Percentiles rank a stretch among this genome's conserved stretches.
These are phyloP conservation scores for Avicennia marina DNA, from an alignment of 257 asterid species.

Conservation along the genomic window DNA sequence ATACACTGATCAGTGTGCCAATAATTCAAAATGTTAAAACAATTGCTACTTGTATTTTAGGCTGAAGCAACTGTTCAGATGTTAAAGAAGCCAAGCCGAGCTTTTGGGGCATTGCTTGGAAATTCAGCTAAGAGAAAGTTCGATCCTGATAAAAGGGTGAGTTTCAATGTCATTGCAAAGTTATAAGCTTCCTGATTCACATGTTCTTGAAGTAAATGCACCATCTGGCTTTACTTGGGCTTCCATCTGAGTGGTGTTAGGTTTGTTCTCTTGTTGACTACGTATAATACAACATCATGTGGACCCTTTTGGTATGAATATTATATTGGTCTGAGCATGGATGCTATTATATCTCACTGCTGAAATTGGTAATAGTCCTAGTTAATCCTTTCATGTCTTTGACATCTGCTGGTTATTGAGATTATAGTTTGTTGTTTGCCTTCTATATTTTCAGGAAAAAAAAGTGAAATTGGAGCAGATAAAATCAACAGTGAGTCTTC, in stretches of 20 bases:
- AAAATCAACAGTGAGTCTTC: conserved; percentile 66
- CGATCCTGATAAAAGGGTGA: conserved; percentile 55
- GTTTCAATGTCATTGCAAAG: conserved; percentile 13
- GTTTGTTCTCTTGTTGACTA: no score
- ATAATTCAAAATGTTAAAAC: neutral
- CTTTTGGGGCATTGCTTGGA: conserved; percentile 83
- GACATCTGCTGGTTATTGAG: neutral
- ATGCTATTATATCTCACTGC: neutral
- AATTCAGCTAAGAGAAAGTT: conserved; percentile 68
- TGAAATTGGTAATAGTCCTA: no score
- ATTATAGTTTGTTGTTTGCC: neutral
- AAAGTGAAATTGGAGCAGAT: conserved; percentile 78
- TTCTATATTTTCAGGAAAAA: conserved; percentile 27
- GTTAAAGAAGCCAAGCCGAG: conserved; percentile 75
- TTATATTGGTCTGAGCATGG: no score
- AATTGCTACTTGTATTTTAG: conserved; percentile 25
- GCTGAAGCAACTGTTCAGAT: conserved; percentile 66
- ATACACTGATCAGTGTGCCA: no score
- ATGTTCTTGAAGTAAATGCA: neutral
- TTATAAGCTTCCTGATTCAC: neutral
- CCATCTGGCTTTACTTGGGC: no score
- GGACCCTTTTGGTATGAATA: no score
- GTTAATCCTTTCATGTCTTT: neutral
- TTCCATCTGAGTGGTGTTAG: no score
- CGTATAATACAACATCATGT: no score